These are phyloP conservation scores for Cystobasidium sp. DNA, from an alignment of 1,284 basidiomycete genomes.

Conservation along the genomic window DNA sequence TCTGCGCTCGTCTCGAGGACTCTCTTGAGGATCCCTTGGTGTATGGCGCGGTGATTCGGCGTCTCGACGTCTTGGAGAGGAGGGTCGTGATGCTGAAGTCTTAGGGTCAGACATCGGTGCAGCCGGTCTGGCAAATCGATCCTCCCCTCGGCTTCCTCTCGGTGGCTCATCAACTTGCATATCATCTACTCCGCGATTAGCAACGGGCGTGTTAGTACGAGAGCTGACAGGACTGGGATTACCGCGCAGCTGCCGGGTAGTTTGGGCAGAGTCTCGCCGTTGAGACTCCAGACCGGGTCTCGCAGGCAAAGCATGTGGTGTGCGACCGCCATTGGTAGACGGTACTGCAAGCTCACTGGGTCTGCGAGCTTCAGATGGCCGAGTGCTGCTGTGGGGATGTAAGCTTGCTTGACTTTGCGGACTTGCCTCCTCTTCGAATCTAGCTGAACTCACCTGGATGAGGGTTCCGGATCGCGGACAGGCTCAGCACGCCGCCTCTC, in stretches of 20 bases:
- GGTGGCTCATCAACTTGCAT: slow-evolving; percentile 20
- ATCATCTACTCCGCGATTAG: not conserved
- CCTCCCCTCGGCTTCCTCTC: not conserved
- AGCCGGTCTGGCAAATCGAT: slow-evolving; percentile 6
- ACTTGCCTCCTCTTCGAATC: not conserved
- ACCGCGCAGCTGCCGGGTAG: slow-evolving; percentile 9
- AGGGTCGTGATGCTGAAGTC: slow-evolving; percentile 1
- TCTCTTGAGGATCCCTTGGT: slow-evolving; percentile 21
- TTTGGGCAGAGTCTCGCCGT: not conserved
- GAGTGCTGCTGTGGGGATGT: not conserved
- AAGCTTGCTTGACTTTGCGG: not conserved
- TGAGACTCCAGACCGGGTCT: not conserved
- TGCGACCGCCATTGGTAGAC: not conserved
- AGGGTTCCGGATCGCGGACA: not conserved
- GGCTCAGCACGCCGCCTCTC: not conserved
- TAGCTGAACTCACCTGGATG: not conserved
- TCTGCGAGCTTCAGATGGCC: not conserved
- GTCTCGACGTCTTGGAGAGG: slow-evolving; percentile 27
- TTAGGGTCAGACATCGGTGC: not conserved
- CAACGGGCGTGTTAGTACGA: slow-evolving; percentile 12
- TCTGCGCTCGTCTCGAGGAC: slow-evolving; percentile 28
- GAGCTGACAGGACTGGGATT: slow-evolving; percentile 36
- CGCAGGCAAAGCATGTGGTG: slow-evolving; percentile 4
- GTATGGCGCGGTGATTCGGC: not conserved
- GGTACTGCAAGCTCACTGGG: not conserved